Conservation (phyloP, 345 rosid genomes). For the Salix arbutifolia region DNA sequence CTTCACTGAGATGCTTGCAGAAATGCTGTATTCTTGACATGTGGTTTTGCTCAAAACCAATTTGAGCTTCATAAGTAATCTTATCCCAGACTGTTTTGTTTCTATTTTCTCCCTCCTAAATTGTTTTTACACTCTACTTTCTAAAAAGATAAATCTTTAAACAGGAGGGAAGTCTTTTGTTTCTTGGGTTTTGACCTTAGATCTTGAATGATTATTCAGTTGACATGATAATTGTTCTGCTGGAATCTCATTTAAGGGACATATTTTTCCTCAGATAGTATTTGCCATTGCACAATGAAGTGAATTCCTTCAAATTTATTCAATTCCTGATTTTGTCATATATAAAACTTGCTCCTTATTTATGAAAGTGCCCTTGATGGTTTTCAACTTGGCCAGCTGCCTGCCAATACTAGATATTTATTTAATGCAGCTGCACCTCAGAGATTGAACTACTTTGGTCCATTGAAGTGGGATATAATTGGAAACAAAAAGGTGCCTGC, state of each 20-base stretch:
- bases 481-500: neutral
- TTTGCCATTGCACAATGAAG: neutral
- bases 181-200: neutral
- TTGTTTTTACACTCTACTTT: neutral
- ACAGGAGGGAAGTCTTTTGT: neutral
- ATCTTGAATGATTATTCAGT: neutral
- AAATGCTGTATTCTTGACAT: neutral
- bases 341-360: neutral
- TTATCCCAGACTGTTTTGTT: neutral
- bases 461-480: neutral
- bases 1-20: neutral
- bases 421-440: neutral
- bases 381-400: neutral
- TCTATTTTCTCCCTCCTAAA: neutral
- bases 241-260: neutral
- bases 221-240: neutral
- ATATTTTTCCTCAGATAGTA: neutral
- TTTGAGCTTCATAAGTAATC: neutral
- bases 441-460: neutral
- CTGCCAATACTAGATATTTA: neutral
- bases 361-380: neutral
- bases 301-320: neutral
- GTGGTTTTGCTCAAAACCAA: neutral
- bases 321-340: neutral
- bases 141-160: neutral